Percentiles rank a stretch among this genome's conserved stretches.
Evolutionary conservation across 352 stramenopile species (phyloP).

Genomic region (Elongisporangium prolatum): DNA sequence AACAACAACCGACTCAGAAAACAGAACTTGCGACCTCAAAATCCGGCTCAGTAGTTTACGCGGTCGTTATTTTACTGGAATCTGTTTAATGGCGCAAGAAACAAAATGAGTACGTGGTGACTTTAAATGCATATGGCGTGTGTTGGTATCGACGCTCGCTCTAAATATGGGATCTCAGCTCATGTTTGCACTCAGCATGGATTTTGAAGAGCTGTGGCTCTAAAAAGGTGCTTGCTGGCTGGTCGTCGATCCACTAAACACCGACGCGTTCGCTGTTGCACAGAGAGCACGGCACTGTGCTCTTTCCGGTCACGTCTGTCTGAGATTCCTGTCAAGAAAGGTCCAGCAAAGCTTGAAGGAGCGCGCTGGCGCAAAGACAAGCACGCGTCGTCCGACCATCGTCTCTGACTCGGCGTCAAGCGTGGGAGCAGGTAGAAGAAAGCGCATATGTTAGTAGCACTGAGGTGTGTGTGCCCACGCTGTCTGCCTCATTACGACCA

Average conservation of each 20-base stretch:
- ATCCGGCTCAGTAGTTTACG: not conserved
- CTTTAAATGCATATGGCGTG: too few relatives aligned
- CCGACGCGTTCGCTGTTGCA: too few relatives aligned
- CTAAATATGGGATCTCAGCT: not conserved
- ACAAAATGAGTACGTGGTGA: not conserved
- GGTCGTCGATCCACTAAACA: not conserved
- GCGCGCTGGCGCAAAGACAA: not conserved
- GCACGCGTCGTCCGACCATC: not conserved
- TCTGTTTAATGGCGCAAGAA: not conserved
- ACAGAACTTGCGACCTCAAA: not conserved
- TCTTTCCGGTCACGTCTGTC: not conserved
- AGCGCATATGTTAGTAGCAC: not conserved
- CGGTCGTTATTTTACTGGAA: not conserved
- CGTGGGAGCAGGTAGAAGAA: not conserved
- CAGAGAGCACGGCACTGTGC: too few relatives aligned
- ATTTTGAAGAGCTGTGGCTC: not conserved
- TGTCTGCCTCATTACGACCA: not conserved
- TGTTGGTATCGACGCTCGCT: too few relatives aligned
- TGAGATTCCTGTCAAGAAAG: not conserved
- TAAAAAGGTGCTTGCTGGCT: not conserved
- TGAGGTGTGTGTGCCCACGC: not conserved
- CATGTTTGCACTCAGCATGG: not conserved
- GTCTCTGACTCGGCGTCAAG: not conserved
- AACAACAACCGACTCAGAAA: not conserved
- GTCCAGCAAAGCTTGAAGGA: not conserved